Percentiles rank a stretch among this genome's conserved stretches.
These are phyloP conservation scores for Kwoniella sp. DNA, from an alignment of 768 basidiomycete genomes.

Conservation along the genomic window DNA sequence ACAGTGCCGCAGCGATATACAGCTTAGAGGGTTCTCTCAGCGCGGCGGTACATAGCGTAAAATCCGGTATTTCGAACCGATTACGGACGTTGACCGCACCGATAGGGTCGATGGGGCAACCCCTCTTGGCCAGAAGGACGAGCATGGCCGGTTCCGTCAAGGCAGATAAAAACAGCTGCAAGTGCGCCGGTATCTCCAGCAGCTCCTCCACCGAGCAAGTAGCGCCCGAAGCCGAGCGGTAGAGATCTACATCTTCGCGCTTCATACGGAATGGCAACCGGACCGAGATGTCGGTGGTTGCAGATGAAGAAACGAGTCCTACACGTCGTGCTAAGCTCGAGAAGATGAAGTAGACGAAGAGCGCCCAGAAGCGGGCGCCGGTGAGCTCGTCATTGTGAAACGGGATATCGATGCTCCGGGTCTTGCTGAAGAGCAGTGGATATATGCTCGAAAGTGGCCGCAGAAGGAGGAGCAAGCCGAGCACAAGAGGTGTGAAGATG, in stretches of 20 bases:
- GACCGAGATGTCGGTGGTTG: neutral
- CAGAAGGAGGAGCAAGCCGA: neutral
- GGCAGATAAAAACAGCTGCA: conserved; percentile 27
- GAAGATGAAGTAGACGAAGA: neutral
- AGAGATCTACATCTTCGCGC: neutral
- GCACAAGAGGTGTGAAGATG: neutral
- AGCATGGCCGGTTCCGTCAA: conserved; percentile 26
- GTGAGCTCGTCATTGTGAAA: conserved; percentile 2
- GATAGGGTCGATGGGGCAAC: conserved; percentile 29
- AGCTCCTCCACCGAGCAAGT: neutral
- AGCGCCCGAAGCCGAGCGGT: neutral
- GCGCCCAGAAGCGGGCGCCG: neutral
- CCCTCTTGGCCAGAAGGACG: conserved; percentile 20
- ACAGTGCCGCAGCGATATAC: conserved; percentile 3
- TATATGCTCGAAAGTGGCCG: neutral
- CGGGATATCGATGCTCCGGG: neutral
- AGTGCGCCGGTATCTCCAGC: neutral
- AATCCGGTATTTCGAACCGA: conserved; percentile 17
- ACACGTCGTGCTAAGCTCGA: neutral
- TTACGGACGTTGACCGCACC: conserved; percentile 38
- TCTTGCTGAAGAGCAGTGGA: neutral
- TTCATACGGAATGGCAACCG: neutral
- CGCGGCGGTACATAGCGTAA: neutral
- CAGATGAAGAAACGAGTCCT: neutral
- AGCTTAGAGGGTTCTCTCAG: neutral